Evolutionary conservation across 129 eudicot genomes (phyloP).

Genomic region (Chrysanthemum lavandulifolium): DNA sequence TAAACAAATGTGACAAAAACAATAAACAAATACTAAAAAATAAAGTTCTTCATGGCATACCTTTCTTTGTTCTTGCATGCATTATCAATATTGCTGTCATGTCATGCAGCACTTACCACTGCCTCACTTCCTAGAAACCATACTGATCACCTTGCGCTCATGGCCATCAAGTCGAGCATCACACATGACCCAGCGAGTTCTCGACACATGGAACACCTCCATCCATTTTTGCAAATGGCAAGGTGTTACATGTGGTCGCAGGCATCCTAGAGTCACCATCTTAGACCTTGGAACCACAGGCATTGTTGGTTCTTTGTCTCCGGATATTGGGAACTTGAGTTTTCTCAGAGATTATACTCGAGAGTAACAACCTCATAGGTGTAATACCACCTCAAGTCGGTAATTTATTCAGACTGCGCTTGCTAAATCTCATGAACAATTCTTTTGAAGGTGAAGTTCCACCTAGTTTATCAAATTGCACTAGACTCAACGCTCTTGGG

Average conservation of each 20-base stretch:
- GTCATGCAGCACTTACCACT: background rate
- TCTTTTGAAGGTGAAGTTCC: constrained; percentile 41
- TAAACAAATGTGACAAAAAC: background rate
- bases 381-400: constrained; percentile 48
- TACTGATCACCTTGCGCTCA: constrained; percentile 29
- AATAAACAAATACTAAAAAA: no score
- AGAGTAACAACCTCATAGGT: constrained; percentile 29
- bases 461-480: constrained; percentile 38
- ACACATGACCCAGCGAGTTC: constrained; percentile 22
- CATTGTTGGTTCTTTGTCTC: constrained; percentile 38
- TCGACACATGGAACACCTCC: constrained; percentile 34
- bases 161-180: constrained; percentile 31
- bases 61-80: constrained; percentile 13
- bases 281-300: constrained; percentile 26
- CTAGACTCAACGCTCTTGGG: constrained; percentile 16
- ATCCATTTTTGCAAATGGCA: constrained; percentile 32
- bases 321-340: constrained; percentile 50
- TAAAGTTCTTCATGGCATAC: constrained; percentile 19
- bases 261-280: constrained; percentile 31
- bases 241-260: constrained; percentile 38
- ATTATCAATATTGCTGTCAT: background rate
- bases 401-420: constrained; percentile 27
- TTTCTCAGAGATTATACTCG: constrained; percentile 26
- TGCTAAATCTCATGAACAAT: constrained; percentile 24
- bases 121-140: constrained; percentile 19